Evolutionary conservation across 768 basidiomycete species (phyloP), one percentile per base, ranked within the genome.

Genomic region (Hygrophorus russula): DNA sequence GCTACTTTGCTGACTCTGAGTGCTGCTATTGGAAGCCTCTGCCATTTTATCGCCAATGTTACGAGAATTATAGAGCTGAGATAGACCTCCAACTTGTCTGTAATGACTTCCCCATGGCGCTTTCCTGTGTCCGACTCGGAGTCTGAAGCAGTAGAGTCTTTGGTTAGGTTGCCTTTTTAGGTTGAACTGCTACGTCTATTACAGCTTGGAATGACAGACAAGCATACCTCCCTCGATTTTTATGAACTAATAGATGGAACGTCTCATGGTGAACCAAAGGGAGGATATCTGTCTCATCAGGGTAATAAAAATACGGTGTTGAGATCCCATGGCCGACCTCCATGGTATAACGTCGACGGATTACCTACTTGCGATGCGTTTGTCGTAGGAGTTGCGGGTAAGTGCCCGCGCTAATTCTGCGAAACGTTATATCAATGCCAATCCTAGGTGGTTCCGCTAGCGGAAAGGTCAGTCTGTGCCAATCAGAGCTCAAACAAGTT

Each of bases 261-360:
- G 24, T 24, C 24, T 24, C 24, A 24, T 24, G 24, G 7, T 24
- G 4, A 24, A 3, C 24, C 24, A 24, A 24, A 24, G 24, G 24
- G 24, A 24, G 24, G 24, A 24, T 49, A 55, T 46, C 55, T 61
- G 13, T 58, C 63, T 42, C 45, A 70, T 29, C 65, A 71, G 42
- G 59, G 70, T 44, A 66, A 70, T 59, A 80, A 88, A 65, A 91
- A 90, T 53, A 84, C 76, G 2, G 66, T 91, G 18, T 64, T 91
- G 29, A 82, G 80, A 38, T 86, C 84, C 28, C 88, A 91, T 62
- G 88, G 88, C 39, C 73, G 88, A 37, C 84, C 84, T 38, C 86
- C 88, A 53, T 90, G 87, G 87, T 91, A 91, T 58, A 75, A 73
- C 24, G 76, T 80, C 56, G 77, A 87, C 49, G 88, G 88, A 1